Evolutionary conservation across 805 yeast species (phyloP).

Genomic region (Kuraishia floccosa): DNA sequence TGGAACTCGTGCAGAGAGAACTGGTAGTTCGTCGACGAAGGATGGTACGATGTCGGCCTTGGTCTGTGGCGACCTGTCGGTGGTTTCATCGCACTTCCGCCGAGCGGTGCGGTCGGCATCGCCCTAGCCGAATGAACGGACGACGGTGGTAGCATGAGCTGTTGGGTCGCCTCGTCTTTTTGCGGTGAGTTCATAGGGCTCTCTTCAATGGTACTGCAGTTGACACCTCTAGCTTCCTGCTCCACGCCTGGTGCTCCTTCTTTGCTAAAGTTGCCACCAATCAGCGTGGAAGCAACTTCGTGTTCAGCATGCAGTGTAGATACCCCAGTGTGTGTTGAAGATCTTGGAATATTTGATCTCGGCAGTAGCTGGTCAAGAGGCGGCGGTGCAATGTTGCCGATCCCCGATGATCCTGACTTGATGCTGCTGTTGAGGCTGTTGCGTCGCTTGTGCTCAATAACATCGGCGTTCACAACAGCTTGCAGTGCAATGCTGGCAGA

Average conservation of each 20-base stretch:
- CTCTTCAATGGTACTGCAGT: conserved; percentile 34
- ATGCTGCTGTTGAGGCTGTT: conserved; percentile 14
- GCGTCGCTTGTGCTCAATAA: conserved; percentile 19
- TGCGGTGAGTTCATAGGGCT: conserved; percentile 16
- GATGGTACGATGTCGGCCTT: conserved; percentile 80
- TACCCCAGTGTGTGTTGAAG: conserved; percentile 16
- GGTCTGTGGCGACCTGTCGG: conserved; percentile 35
- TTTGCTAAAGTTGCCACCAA: conserved; percentile 18
- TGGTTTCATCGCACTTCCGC: conserved; percentile 18
- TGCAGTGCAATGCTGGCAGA: conserved; percentile 61
- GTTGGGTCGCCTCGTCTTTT: not conserved
- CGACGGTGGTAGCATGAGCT: conserved; percentile 11
- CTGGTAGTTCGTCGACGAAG: conserved; percentile 28
- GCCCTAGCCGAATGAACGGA: not conserved
- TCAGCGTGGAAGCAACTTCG: conserved; percentile 15
- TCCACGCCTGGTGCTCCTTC: too few species aligned
- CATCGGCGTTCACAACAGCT: conserved; percentile 62
- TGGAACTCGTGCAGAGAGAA: not conserved
- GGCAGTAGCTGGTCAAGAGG: too few species aligned
- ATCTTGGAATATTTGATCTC: conserved; percentile 13
- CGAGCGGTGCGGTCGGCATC: not conserved
- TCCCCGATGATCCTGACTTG: too few species aligned
- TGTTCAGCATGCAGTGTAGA: too few species aligned
- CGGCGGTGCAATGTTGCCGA: too few species aligned
- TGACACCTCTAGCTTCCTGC: too few species aligned